Conservation (phyloP, 1,284 basidiomycete species). For the Boletus sp. region DNA sequence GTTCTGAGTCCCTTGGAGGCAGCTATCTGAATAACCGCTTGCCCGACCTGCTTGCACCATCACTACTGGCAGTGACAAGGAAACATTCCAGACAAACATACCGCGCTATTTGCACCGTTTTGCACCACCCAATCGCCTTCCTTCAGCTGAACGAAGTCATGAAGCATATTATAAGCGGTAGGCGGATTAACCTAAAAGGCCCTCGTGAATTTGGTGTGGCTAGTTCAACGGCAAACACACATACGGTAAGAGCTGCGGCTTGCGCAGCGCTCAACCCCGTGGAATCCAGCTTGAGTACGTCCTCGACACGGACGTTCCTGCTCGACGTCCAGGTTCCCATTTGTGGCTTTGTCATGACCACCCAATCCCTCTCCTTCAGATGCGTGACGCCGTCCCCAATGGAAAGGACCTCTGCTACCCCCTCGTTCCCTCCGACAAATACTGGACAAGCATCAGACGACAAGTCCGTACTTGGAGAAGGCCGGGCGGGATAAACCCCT, state of each 20-base stretch:
- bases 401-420: conserved; percentile 62
- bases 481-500: conserved; percentile 75
- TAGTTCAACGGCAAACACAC: conserved; percentile 17
- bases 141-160: conserved; percentile 59
- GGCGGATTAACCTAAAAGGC: conserved; percentile 71
- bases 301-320: conserved; percentile 48
- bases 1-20: conserved; percentile 63
- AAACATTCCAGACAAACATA: conserved; percentile 29
- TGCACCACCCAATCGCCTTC: conserved; percentile 76
- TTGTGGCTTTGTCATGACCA: conserved; percentile 67
- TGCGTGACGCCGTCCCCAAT: conserved; percentile 51
- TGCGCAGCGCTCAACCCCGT: conserved; percentile 52
- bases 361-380: conserved; percentile 64
- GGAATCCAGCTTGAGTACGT: conserved; percentile 61
- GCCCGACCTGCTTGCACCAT: conserved; percentile 53
- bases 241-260: conserved; percentile 68
- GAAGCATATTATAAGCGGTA: conserved; percentile 79
- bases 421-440: conserved; percentile 78
- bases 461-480: conserved; percentile 40
- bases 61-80: not conserved
- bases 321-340: conserved; percentile 75
- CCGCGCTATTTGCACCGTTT: conserved; percentile 83
- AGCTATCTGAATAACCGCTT: conserved; percentile 79
- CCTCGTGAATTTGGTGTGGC: not conserved
- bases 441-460: conserved; percentile 37